These are phyloP conservation scores for Botrytis aclada DNA, from an alignment of 2,329 filamentous ascomycete genomes.

Conservation along the genomic window DNA sequence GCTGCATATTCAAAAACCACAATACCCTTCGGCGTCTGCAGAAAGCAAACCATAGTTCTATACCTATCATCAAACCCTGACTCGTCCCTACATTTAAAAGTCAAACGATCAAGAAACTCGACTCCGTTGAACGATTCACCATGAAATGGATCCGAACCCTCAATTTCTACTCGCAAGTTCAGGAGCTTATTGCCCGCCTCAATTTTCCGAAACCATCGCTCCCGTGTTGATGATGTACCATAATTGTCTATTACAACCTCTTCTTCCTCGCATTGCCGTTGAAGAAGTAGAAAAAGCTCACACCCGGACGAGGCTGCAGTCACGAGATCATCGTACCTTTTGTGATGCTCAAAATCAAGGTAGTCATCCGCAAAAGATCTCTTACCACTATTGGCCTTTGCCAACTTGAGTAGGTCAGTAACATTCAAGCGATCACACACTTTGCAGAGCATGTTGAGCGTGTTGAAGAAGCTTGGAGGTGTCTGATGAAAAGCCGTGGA, in stretches of 20 bases:
- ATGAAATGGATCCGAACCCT: accelerated
- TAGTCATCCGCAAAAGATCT: accelerated
- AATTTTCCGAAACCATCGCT: accelerated
- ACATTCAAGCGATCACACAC: background rate
- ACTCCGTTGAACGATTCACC: accelerated
- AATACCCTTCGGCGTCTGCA: background rate
- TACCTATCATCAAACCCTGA: no score
- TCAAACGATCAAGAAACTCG: background rate
- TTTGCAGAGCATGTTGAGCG: background rate
- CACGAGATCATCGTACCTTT: background rate
- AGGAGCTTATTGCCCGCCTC: background rate
- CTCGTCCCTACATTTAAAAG: background rate
- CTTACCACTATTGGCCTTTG: background rate
- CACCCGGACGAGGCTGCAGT: background rate
- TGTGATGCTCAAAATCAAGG: background rate
- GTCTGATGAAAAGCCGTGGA: background rate
- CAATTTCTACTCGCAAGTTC: background rate
- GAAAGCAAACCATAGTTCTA: background rate
- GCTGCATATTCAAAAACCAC: background rate
- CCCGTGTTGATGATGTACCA: background rate
- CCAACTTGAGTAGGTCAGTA: background rate
- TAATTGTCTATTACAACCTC: accelerated
- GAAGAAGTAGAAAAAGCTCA: background rate
- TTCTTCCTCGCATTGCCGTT: background rate
- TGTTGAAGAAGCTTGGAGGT: background rate